Evolutionary conservation across 2,329 filamentous ascomycete species (phyloP).

Genomic region (Aspergillus pseudotamarii): DNA sequence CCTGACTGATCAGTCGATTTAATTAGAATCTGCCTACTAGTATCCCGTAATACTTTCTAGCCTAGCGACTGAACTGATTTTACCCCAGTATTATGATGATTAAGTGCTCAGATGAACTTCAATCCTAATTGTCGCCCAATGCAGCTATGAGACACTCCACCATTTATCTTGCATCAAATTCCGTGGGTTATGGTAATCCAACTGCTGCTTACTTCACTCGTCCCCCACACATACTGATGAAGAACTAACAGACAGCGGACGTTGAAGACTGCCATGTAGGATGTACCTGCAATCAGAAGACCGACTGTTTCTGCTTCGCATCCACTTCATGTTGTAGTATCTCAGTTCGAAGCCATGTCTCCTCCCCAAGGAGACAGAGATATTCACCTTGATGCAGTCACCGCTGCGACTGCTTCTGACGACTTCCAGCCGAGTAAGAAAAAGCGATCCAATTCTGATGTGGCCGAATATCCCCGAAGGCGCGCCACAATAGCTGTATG

Average conservation of each 20-base stretch:
- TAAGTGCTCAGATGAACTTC: background rate
- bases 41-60: background rate
- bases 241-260: background rate
- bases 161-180: background rate
- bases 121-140: background rate
- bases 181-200: background rate
- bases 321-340: background rate
- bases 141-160: background rate
- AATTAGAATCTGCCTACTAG: background rate
- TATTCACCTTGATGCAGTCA: constrained; percentile 11
- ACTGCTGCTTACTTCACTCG: background rate
- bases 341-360: constrained; percentile 17
- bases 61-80: background rate
- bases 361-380: constrained; percentile 24
- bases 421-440: constrained; percentile 26
- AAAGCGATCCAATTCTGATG: constrained; percentile 34
- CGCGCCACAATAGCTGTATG: constrained; percentile 39
- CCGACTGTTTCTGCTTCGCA: background rate
- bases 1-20: background rate
- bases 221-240: background rate
- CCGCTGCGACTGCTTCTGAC: constrained; percentile 7
- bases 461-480: constrained; percentile 35
- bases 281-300: background rate
- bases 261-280: background rate
- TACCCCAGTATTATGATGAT: background rate